Conservation (phyloP, 176 grass and related monocot genomes). For the Miscanthus lutarioriparius region DNA sequence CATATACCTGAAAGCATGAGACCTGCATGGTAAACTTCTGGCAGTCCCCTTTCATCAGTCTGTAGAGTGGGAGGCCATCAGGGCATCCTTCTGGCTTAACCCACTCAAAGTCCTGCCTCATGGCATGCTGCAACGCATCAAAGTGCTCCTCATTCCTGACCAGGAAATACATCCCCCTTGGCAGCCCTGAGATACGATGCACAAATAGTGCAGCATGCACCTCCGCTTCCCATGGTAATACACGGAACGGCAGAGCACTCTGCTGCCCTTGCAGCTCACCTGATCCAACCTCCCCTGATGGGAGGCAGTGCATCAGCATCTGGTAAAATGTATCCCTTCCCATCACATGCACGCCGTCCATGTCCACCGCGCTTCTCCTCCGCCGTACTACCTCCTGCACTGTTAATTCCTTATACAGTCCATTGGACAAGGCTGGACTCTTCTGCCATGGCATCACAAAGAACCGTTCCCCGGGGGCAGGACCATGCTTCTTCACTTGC, state of each 20-base stretch:
- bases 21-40: slow-evolving; percentile 74
- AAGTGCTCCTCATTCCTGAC: slow-evolving; percentile 88
- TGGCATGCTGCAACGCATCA: slow-evolving; percentile 50
- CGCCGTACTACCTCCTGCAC: slow-evolving; percentile 59
- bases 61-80: slow-evolving; percentile 69
- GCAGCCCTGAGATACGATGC: slow-evolving; percentile 62
- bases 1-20: slow-evolving; percentile 77
- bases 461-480: slow-evolving; percentile 40
- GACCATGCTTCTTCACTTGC: slow-evolving; percentile 67
- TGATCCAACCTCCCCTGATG: slow-evolving; percentile 54
- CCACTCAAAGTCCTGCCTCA: slow-evolving; percentile 84
- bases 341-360: slow-evolving; percentile 74
- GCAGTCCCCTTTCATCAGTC: slow-evolving; percentile 70
- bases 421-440: slow-evolving; percentile 41
- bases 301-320: slow-evolving; percentile 79
- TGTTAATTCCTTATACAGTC: slow-evolving; percentile 59
- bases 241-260: slow-evolving; percentile 63
- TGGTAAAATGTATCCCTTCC: slow-evolving; percentile 72
- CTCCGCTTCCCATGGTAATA: slow-evolving; percentile 82
- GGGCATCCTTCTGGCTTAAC: slow-evolving; percentile 67
- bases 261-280: slow-evolving; percentile 64
- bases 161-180: slow-evolving; percentile 80
- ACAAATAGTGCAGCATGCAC: slow-evolving; percentile 83
- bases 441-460: slow-evolving; percentile 48
- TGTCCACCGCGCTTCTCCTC: slow-evolving; percentile 77